Conservation (phyloP, 2,329 filamentous ascomycete genomes). For the Fusarium buharicum region DNA sequence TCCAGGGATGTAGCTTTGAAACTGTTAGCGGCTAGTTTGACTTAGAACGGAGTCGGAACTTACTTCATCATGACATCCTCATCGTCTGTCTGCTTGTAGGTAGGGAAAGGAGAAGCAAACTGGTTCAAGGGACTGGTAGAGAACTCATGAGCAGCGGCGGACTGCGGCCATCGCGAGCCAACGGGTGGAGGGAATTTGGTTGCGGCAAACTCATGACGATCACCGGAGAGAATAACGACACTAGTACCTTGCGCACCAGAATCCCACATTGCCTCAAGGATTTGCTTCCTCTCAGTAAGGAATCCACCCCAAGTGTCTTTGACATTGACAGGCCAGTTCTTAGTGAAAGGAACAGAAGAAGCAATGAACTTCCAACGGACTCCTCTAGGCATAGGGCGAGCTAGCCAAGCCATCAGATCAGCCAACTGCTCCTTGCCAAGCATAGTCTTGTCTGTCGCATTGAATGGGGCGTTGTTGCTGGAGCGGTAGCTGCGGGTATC, state of each 20-base stretch:
- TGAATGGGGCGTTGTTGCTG: slow-evolving; percentile 67
- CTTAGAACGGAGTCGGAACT: slow-evolving; percentile 48
- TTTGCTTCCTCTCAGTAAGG: slow-evolving; percentile 77
- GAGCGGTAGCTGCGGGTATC: slow-evolving; percentile 92
- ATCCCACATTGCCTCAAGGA: slow-evolving; percentile 94
- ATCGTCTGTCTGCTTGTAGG: slow-evolving; percentile 82
- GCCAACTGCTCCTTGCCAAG: slow-evolving; percentile 81
- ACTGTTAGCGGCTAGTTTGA: slow-evolving; percentile 1
- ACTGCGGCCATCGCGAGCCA: slow-evolving; percentile 70
- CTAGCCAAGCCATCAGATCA: slow-evolving; percentile 82
- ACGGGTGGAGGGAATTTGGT: slow-evolving; percentile 77
- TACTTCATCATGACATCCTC: slow-evolving; percentile 88
- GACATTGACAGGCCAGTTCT: slow-evolving; percentile 92
- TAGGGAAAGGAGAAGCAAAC: slow-evolving; percentile 88
- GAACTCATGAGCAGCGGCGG: slow-evolving; percentile 84
- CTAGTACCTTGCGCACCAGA: slow-evolving; percentile 79
- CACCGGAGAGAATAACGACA: slow-evolving; percentile 86
- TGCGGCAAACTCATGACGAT: slow-evolving; percentile 96
- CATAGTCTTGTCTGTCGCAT: slow-evolving; percentile 81
- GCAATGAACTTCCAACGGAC: slow-evolving; percentile 95
- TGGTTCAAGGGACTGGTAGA: slow-evolving; percentile 91
- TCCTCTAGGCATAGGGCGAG: slow-evolving; percentile 75
- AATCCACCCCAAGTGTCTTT: slow-evolving; percentile 96
- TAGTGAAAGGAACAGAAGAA: slow-evolving; percentile 92
- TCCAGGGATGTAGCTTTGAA: slow-evolving; percentile 75